A percentile compares a stretch with the other conserved stretches of the same genome.
Conservation (phyloP, 768 basidiomycete genomes). For the Naganishia friedmannii region DNA sequence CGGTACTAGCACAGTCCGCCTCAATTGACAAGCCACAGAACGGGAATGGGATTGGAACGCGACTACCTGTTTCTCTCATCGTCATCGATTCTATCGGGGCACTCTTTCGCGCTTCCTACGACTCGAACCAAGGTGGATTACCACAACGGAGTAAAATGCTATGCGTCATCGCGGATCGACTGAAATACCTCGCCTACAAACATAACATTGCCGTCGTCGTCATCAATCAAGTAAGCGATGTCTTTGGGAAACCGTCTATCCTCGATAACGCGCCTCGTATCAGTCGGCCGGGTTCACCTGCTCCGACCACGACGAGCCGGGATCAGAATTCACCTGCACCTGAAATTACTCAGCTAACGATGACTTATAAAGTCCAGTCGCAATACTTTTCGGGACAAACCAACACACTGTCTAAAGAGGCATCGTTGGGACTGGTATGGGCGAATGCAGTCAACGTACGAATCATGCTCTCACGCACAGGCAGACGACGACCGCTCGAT, state of each 20-base stretch:
- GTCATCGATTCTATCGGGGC: slow-evolving; percentile 86
- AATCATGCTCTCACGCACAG: slow-evolving; percentile 76
- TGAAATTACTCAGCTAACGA: slow-evolving; percentile 35
- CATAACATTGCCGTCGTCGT: slow-evolving; percentile 72
- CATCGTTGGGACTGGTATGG: slow-evolving; percentile 83
- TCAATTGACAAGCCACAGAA: slow-evolving; percentile 23
- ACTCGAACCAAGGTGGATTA: slow-evolving; percentile 63
- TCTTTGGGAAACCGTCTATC: slow-evolving; percentile 55
- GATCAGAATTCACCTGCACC: slow-evolving; percentile 4
- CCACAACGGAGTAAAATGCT: slow-evolving; percentile 72
- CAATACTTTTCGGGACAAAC: slow-evolving; percentile 71
- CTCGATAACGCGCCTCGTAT: not conserved
- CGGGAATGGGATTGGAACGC: slow-evolving; percentile 38
- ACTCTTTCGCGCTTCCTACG: slow-evolving; percentile 67
- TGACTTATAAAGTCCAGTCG: slow-evolving; percentile 70
- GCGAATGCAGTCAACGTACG: slow-evolving; percentile 85
- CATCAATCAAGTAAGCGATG: slow-evolving; percentile 83
- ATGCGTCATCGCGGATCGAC: slow-evolving; percentile 62
- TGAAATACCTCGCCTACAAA: slow-evolving; percentile 68
- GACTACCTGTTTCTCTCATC: slow-evolving; percentile 67
- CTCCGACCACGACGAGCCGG: not conserved
- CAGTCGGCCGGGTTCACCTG: slow-evolving; percentile 17
- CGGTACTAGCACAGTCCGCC: slow-evolving; percentile 56
- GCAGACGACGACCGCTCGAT: slow-evolving; percentile 62
- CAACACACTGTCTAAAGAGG: slow-evolving; percentile 69